A percentile compares a stretch with the other conserved stretches of the same genome.
Conservation (phyloP, 352 stramenopile genomes). For the Globisporangium apiculatum region DNA sequence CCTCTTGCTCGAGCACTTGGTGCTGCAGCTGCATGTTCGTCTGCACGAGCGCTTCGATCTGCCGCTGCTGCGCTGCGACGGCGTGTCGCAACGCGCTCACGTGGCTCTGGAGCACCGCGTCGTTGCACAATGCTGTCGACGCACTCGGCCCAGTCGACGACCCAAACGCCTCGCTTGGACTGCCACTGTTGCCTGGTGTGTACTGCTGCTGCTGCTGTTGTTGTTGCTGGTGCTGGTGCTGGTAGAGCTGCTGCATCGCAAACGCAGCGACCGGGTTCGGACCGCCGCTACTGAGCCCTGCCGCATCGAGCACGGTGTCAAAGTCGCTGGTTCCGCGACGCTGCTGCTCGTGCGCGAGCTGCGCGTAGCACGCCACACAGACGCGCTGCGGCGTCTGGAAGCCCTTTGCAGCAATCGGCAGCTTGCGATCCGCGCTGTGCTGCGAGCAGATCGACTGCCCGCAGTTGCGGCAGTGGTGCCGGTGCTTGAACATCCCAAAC, state of each 20-base stretch:
- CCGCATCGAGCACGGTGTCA: constrained; percentile 22
- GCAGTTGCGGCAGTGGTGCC: constrained; percentile 81
- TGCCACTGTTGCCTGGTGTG: constrained; percentile 1
- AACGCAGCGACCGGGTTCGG: constrained; percentile 22
- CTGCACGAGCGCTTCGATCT: constrained; percentile 67
- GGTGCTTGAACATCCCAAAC: constrained; percentile 84
- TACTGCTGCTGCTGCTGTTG: constrained; percentile 12
- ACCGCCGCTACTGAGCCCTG: constrained; percentile 5
- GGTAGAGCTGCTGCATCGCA: constrained; percentile 21
- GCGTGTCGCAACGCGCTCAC: constrained; percentile 48
- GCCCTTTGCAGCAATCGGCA: constrained; percentile 56
- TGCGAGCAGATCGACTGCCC: constrained; percentile 78
- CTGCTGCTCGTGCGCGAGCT: constrained; percentile 38
- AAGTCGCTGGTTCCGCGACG: constrained; percentile 22
- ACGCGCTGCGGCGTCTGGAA: constrained; percentile 75
- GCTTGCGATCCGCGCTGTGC: constrained; percentile 79
- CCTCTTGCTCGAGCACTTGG: constrained; percentile 72
- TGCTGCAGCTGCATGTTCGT: constrained; percentile 78
- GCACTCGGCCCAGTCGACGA: constrained; percentile 6
- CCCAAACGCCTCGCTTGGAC: constrained; percentile 8
- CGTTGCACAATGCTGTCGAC: constrained; percentile 2
- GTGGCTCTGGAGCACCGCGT: constrained; percentile 20
- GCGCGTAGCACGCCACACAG: constrained; percentile 68
- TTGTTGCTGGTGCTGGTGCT: constrained; percentile 17
- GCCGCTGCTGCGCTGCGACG: constrained; percentile 49